Evolutionary conservation across 768 basidiomycete genomes (phyloP).

Genomic region (Lactarius vividus): DNA sequence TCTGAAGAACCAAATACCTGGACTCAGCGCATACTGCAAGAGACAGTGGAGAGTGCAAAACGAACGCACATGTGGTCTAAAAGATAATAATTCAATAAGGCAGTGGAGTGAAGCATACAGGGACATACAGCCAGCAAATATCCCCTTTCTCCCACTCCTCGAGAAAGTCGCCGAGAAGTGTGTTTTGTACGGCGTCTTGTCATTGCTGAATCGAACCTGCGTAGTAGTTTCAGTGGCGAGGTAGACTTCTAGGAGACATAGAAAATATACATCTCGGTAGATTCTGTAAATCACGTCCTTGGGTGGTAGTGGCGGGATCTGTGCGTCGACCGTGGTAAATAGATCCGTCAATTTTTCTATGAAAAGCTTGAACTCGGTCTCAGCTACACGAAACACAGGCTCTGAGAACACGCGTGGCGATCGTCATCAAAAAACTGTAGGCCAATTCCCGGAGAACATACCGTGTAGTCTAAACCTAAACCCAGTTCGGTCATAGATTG

Average conservation of each 20-base stretch:
- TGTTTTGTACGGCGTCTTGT: conserved; percentile 94
- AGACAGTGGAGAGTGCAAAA: background rate
- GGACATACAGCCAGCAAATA: conserved; percentile 79
- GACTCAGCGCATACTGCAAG: conserved; percentile 1
- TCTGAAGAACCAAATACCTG: conserved; percentile 24
- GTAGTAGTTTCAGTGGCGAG: too few relatives aligned
- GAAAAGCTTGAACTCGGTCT: conserved; percentile 88
- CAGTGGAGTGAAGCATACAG: background rate
- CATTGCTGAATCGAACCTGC: conserved; percentile 85
- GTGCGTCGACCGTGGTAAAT: conserved; percentile 69
- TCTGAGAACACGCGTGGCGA: conserved; percentile 41
- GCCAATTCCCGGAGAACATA: conserved; percentile 30
- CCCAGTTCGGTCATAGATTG: background rate
- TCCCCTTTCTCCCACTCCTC: conserved; percentile 85
- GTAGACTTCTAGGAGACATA: background rate
- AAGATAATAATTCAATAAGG: background rate
- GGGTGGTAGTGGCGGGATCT: conserved; percentile 84
- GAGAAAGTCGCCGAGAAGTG: conserved; percentile 82
- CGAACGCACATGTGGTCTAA: conserved; percentile 61
- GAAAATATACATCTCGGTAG: conserved; percentile 72
- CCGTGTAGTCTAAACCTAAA: conserved; percentile 81
- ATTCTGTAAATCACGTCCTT: conserved; percentile 93
- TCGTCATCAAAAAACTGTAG: background rate
- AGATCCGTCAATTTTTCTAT: conserved; percentile 66
- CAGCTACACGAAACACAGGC: conserved; percentile 75